A percentile compares a stretch with the other conserved stretches of the same genome.
Conservation (phyloP, 768 basidiomycete genomes). For the Tephrocybe rancida region DNA sequence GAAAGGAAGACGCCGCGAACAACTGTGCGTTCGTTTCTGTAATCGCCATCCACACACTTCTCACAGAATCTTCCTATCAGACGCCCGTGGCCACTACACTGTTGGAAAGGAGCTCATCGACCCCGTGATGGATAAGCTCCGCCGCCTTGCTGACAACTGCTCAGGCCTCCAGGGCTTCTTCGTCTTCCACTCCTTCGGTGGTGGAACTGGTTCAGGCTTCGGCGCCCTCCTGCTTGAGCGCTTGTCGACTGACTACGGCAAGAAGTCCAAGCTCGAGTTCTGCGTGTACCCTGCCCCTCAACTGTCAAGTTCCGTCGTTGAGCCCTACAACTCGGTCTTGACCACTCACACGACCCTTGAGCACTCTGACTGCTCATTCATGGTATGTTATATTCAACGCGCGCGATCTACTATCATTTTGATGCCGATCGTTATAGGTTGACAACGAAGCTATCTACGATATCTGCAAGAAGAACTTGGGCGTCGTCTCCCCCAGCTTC, state of each 20-base stretch:
- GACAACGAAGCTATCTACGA: constrained; percentile 99
- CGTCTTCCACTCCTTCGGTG: constrained; percentile 99
- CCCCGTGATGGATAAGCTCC: constrained; percentile 94
- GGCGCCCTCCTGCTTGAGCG: constrained; percentile 97
- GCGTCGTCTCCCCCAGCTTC: constrained; percentile 85
- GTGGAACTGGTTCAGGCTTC: constrained; percentile 99
- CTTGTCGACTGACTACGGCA: constrained; percentile 97
- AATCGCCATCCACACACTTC: not conserved
- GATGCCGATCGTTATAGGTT: constrained; percentile 50
- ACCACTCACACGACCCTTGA: constrained; percentile 99
- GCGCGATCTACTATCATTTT: constrained; percentile 7
- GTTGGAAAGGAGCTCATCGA: constrained; percentile 99
- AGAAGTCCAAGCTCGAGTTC: constrained; percentile 99
- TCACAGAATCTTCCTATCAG: constrained; percentile 38
- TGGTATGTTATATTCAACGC: constrained; percentile 54
- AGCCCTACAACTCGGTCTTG: constrained; percentile 97
- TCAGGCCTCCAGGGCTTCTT: constrained; percentile 99
- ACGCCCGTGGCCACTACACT: constrained; percentile 99
- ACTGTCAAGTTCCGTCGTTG: constrained; percentile 94
- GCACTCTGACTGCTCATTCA: constrained; percentile 99
- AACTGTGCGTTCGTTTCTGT: constrained; percentile 66
- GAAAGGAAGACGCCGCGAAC: constrained; percentile 99
- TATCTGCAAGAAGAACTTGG: constrained; percentile 96
- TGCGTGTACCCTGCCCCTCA: constrained; percentile 96
- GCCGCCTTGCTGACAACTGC: constrained; percentile 97